Conservation (phyloP, 1,139 yeast genomes). For the Diutina scorzettiae region DNA sequence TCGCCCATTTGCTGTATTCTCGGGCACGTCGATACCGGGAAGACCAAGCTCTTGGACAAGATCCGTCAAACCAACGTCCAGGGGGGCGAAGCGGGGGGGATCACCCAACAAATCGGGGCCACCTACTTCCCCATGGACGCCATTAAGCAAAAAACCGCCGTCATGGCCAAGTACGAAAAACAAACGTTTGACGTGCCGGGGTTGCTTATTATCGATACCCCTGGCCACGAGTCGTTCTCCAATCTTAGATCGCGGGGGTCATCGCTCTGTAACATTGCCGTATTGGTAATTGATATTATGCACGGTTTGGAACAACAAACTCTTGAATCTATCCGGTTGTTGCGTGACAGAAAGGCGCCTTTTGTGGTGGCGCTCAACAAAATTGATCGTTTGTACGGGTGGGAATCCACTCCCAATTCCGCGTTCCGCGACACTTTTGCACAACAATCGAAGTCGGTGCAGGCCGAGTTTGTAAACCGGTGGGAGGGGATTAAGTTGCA, state of each 20-base stretch:
- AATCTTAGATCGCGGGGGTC: conserved; percentile 98
- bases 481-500: conserved; percentile 79
- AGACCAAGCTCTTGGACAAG: conserved; percentile 90
- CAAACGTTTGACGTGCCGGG: conserved; percentile 93
- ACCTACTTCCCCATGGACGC: conserved; percentile 97
- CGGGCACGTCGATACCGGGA: conserved; percentile 99
- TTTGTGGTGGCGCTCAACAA: conserved; percentile 93
- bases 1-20: conserved; percentile 98
- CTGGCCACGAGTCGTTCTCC: conserved; percentile 99
- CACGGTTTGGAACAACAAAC: conserved; percentile 99
- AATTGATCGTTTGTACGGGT: conserved; percentile 92
- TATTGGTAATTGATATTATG: conserved; percentile 95
- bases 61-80: conserved; percentile 98
- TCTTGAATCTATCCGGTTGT: conserved; percentile 78
- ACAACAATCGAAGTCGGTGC: conserved; percentile 72
- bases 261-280: conserved; percentile 96
- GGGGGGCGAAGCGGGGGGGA: conserved; percentile 99
- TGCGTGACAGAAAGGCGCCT: conserved; percentile 96
- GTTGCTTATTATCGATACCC: conserved; percentile 89
- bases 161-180: conserved; percentile 79
- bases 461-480: conserved; percentile 85
- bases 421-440: conserved; percentile 91
- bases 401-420: conserved; percentile 85
- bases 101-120: conserved; percentile 99
- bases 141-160: conserved; percentile 79